A percentile compares a stretch with the other conserved stretches of the same genome.
Conservation (phyloP, 2,329 filamentous ascomycete genomes). For the Curvularia sp. region DNA sequence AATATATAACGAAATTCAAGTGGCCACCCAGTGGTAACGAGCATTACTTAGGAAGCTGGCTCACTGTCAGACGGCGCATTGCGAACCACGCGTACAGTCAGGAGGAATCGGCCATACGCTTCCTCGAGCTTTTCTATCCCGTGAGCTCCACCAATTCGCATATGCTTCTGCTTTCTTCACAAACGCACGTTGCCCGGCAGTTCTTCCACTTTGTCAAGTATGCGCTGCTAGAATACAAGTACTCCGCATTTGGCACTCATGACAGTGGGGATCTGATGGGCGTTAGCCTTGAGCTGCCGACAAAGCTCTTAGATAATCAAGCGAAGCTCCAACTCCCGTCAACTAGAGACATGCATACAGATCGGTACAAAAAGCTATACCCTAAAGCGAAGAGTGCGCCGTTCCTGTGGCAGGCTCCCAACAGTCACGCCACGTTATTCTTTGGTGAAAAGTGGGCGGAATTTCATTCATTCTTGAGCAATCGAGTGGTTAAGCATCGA, state of each 20-base stretch:
- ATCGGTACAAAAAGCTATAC: constrained; percentile 37
- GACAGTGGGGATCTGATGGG: constrained; percentile 70
- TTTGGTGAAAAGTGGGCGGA: constrained; percentile 88
- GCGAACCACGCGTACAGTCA: constrained; percentile 64
- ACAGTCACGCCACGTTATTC: constrained; percentile 80
- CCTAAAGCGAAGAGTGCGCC: constrained; percentile 55
- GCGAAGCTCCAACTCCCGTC: constrained; percentile 60
- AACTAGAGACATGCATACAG: constrained; percentile 46
- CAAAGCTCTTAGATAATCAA: constrained; percentile 67
- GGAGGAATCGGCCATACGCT: constrained; percentile 74
- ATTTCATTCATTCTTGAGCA: constrained; percentile 79
- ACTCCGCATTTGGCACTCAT: constrained; percentile 63
- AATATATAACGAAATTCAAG: constrained; percentile 67
- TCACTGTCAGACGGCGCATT: constrained; percentile 79
- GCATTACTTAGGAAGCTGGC: constrained; percentile 38
- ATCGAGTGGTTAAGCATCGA: constrained; percentile 58
- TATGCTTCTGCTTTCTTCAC: constrained; percentile 82
- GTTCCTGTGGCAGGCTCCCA: constrained; percentile 86
- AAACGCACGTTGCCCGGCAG: constrained; percentile 77
- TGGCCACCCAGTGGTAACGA: constrained; percentile 68
- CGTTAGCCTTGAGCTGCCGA: constrained; percentile 79
- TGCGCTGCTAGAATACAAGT: constrained; percentile 75
- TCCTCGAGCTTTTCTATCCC: constrained; percentile 90
- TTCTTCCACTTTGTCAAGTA: constrained; percentile 91
- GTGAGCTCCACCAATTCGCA: constrained; percentile 68